phyloP scores from a whole-genome alignment of 208 protist genomes.

The Trichomonas tenax region DNA sequence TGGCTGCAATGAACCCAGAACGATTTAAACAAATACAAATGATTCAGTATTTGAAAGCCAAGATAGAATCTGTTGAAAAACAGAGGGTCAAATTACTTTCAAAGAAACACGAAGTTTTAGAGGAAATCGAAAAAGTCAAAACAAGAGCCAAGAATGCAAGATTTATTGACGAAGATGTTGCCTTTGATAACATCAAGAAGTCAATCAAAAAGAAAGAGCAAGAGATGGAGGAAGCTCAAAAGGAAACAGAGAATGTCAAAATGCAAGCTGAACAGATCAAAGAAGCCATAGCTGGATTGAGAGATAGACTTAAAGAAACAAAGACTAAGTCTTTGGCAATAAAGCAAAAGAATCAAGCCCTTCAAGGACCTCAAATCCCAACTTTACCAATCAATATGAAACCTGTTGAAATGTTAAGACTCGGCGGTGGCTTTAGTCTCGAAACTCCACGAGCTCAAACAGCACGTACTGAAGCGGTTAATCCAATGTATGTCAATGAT shows the following conservation, averaged over 20 bases:
- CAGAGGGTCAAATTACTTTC: not conserved
- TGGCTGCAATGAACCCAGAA: conserved; percentile 71
- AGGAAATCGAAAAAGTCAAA: not conserved
- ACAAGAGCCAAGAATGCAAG: not conserved
- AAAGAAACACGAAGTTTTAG: not conserved
- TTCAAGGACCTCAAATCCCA: not conserved
- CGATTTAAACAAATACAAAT: conserved; percentile 48
- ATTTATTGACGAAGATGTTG: not conserved
- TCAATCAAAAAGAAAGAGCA: not conserved
- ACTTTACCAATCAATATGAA: not conserved
- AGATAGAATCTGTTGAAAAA: not conserved
- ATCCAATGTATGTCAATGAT: not conserved
- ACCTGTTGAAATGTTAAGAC: not conserved
- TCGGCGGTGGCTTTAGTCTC: not conserved
- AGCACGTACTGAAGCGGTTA: not conserved
- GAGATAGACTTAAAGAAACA: not conserved
- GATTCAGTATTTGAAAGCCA: not conserved
- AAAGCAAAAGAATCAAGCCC: not conserved
- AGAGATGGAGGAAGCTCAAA: not conserved
- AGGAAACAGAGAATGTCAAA: not conserved
- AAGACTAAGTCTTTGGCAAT: not conserved
- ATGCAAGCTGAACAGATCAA: not conserved
- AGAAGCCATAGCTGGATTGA: not conserved
- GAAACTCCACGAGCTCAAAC: not conserved
- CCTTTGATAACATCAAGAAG: not conserved